Conservation (phyloP, 1,284 basidiomycete species). For the Boletus hoseneyae region DNA sequence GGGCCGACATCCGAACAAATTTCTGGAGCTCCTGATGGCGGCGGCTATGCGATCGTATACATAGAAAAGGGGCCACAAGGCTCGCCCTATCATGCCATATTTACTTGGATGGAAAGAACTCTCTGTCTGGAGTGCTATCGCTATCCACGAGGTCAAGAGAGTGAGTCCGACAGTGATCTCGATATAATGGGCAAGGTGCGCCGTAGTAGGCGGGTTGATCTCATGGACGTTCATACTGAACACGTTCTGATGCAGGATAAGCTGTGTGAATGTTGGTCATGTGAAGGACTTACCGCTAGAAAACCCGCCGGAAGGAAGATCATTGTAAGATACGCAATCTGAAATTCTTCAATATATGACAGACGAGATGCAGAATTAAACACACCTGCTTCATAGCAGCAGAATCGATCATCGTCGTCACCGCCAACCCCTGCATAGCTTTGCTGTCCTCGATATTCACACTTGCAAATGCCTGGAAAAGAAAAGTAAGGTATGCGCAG, state of each 20-base stretch:
- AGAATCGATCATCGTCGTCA: conserved; percentile 45
- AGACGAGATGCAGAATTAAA: neutral
- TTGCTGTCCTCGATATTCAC: conserved; percentile 48
- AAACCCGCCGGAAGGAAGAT: conserved; percentile 31
- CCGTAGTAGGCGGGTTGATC: conserved; percentile 31
- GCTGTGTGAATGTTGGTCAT: neutral
- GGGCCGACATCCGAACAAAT: neutral
- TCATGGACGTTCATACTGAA: conserved; percentile 41
- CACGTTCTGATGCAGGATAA: conserved; percentile 24
- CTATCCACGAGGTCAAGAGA: conserved; percentile 46
- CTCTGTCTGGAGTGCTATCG: conserved; percentile 29
- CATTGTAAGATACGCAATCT: conserved; percentile 34
- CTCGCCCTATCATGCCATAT: conserved; percentile 1
- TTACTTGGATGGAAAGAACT: conserved; percentile 21
- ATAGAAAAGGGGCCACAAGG: conserved; percentile 21
- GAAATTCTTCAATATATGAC: conserved; percentile 2
- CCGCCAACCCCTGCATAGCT: conserved; percentile 43
- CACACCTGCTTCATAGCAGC: conserved; percentile 47
- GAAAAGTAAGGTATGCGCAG: neutral
- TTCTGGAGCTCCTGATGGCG: neutral
- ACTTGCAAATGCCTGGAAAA: conserved; percentile 44
- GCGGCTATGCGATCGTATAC: neutral
- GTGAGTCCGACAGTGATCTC: conserved; percentile 45
- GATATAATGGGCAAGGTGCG: conserved; percentile 40
- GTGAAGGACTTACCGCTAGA: conserved; percentile 36